Evolutionary conservation across 2,329 filamentous ascomycete species (phyloP), one percentile per base, ranked within the genome.

Genomic region (Ceratocystis eucalypticola): DNA sequence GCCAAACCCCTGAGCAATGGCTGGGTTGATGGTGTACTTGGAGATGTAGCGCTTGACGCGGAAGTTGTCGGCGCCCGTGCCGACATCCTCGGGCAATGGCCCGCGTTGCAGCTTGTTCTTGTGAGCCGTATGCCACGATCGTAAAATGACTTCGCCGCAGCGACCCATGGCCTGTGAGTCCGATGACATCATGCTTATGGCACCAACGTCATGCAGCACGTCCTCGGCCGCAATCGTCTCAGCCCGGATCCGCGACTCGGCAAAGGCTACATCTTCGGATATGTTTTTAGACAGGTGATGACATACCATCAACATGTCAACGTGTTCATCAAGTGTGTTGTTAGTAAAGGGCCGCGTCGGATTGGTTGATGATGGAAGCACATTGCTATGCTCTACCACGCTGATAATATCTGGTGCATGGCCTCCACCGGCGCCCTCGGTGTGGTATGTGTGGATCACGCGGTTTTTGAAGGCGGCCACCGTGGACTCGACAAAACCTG

Each of bases 261-360:
- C 93, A 72, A 97, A 97, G 1, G 92, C 91, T 15, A 97, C 88
- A 74, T 97, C 93, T 77, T 97, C 93, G 67, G 92, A 90, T 68
- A 96, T 96, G 76, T 96, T 87, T 75, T 89, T 90, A 64, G 87
- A 91, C 8, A 97, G 80, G 73, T 97, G 93, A 75, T 97, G 93
- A 79, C 93, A 97, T 46, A 96, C 91, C 93, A 96, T 96, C 61
- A 96, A 79, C 93, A 97, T 97, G 77, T 97, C 93, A 15, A 96
- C 83, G 76, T 97, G 93, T 76, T 97, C 93, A 73, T 96, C 93
- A 0, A 97, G 82, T 0, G 93, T 97, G 78, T 97, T 96, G 70
- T 82, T 80, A 1, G 93, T 97, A 76, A 86, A 96, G 0, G 93
- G 93, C 1, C 92, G 82, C 1, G 93, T 97, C 0, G 93, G 93